Evolutionary conservation across 371 early-diverging fungal genomes (phyloP).

Genomic region (Mucor piriformis): DNA sequence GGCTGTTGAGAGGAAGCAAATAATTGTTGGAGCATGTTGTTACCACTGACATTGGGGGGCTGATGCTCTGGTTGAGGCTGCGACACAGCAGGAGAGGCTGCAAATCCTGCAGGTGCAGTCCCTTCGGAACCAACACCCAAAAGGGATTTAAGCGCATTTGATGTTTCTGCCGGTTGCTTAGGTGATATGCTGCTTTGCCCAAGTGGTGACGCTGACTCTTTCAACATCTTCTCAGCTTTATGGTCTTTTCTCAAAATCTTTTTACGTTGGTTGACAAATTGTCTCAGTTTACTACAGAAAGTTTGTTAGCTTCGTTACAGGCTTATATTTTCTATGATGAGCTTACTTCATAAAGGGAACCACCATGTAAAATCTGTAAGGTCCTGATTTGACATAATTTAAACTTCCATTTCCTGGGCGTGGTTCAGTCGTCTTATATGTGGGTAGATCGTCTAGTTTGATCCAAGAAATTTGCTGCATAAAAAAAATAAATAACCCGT

Average conservation of each 20-base stretch:
- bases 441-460: constrained; percentile 50
- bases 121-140: constrained; percentile 18
- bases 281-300: constrained; percentile 29
- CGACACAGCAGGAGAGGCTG: constrained; percentile 20
- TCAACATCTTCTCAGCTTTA: constrained; percentile 4
- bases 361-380: constrained; percentile 65
- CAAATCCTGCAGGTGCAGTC: background rate
- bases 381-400: constrained; percentile 31
- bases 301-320: background rate
- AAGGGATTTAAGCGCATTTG: constrained; percentile 32
- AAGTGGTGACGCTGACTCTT: constrained; percentile 12
- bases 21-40: constrained; percentile 14
- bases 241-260: constrained; percentile 26
- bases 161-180: constrained; percentile 20
- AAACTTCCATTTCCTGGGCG: constrained; percentile 19
- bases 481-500: constrained; percentile 1
- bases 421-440: constrained; percentile 37
- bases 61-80: constrained; percentile 23
- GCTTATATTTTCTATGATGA: background rate
- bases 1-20: constrained; percentile 6
- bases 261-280: constrained; percentile 34
- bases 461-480: constrained; percentile 51
- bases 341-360: constrained; percentile 69
- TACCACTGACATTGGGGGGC: constrained; percentile 13
- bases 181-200: constrained; percentile 10